Conservation (phyloP, 1,284 basidiomycete genomes). For the Stereum hirsutum region DNA sequence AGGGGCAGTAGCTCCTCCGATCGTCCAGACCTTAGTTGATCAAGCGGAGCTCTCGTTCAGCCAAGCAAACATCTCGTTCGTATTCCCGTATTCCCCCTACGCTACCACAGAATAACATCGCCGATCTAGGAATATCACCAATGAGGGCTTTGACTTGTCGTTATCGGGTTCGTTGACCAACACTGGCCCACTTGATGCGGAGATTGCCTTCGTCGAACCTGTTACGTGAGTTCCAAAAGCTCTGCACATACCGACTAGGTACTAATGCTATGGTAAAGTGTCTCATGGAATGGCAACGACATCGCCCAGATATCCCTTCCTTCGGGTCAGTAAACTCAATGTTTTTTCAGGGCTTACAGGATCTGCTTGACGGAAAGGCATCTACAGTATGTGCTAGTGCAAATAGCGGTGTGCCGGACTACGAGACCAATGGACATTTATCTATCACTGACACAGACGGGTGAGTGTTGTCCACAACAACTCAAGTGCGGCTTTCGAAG, state of each 20-base stretch:
- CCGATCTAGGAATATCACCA: constrained; percentile 34
- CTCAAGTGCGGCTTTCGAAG: not conserved
- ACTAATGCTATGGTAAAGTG: constrained; percentile 21
- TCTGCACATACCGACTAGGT: constrained; percentile 17
- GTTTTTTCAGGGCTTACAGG: not conserved
- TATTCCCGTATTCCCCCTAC: constrained; percentile 8
- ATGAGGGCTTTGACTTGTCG: constrained; percentile 54
- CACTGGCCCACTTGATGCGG: constrained; percentile 56
- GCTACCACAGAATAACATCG: not conserved
- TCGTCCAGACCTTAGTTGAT: constrained; percentile 63
- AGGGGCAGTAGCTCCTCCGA: constrained; percentile 55
- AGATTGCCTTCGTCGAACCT: constrained; percentile 53
- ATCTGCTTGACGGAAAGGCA: not conserved
- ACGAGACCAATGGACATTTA: constrained; percentile 40
- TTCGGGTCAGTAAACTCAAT: constrained; percentile 4
- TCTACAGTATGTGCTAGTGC: constrained; percentile 58
- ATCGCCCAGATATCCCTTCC: constrained; percentile 49
- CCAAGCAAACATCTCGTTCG: constrained; percentile 55
- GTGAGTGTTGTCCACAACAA: constrained; percentile 22
- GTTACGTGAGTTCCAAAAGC: constrained; percentile 41
- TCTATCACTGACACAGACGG: constrained; percentile 41
- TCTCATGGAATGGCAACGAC: constrained; percentile 58
- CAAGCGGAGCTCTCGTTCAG: constrained; percentile 46
- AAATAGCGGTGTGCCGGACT: constrained; percentile 59
- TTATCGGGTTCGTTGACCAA: constrained; percentile 51